A percentile compares a stretch with the other conserved stretches of the same genome.
phyloP scores from a whole-genome alignment of 75 land plant species.

The Selaginella tamariscina region DNA sequence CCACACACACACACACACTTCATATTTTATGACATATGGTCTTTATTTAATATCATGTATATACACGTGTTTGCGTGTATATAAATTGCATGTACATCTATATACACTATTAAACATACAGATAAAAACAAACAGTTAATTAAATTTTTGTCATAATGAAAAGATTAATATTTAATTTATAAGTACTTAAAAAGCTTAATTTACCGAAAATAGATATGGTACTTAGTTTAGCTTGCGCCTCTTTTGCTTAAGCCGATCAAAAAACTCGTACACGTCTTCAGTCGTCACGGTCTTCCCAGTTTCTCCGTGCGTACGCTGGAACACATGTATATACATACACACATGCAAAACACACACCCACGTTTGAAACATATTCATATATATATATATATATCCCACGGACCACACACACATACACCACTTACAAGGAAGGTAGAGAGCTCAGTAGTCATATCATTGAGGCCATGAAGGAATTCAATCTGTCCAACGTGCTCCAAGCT shows the following conservation, averaged over 20 bases:
- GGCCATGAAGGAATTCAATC: slow-evolving; percentile 75
- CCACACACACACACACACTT: no score
- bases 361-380: not conserved
- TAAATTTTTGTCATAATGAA: no score
- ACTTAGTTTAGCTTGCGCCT: slow-evolving; percentile 22
- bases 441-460: slow-evolving; percentile 77
- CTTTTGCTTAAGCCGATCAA: slow-evolving; percentile 76
- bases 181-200: no score
- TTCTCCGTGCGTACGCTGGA: slow-evolving; percentile 58
- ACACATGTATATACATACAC: not conserved
- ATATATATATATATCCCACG: not conserved
- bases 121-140: no score
- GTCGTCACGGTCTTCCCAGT: slow-evolving; percentile 65
- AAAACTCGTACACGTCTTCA: slow-evolving; percentile 67
- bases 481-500: slow-evolving; percentile 65
- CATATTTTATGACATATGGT: no score
- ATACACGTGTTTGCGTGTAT: no score
- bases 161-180: no score
- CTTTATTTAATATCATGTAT: no score
- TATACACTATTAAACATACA: no score
- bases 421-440: slow-evolving; percentile 57
- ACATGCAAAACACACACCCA: not conserved
- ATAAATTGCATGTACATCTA: no score
- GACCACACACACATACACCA: not conserved
- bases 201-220: no score